Evolutionary conservation across 148 eudicot species (phyloP), one percentile per base, ranked within the genome.

Genomic region (Diospyros lotus): DNA sequence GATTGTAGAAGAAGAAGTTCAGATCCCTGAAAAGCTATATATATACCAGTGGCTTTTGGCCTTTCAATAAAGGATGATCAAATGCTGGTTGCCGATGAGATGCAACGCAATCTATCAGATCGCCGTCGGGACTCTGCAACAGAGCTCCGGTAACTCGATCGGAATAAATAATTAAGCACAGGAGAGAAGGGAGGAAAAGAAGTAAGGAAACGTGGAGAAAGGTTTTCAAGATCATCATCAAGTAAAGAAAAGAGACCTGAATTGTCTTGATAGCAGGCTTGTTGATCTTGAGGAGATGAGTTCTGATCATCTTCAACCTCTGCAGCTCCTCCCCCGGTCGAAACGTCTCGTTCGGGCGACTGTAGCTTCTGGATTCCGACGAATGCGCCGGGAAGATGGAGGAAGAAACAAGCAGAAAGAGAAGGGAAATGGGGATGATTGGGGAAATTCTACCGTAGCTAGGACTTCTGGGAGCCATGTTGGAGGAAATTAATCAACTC

Each of bases 41-140:
- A 41, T n/a, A 58, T 85, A 94, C 98, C 92, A 92, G 28, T 79
- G 97, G 96, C 45, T 79, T 92, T 80, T 89, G 76, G 14, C 97
- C 97, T 83, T 78, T 83, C 67, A 94, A 73, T 64, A 77, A 50
- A 15, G 96, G 94, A 72, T 94, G 98, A 79, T 94, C 98, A 81
- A 94, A 94, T 66, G 98, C 96, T 80, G 89, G 89, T 82, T 94
- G 98, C 42, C 86, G 83, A 85, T 94, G 91, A 75, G 89, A 58
- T 65, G 58, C 55, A 2, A 94, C 84, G 79, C 98, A 94, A 76
- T 94, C 98, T 76, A 94, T 87, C 51, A 90, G 52, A 89, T 94
- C 98, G 7, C 98, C 98, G 77, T 94, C 96, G 55, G 89, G 80
- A 76, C 98, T 94, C 98, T 94, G 86, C 75, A 70, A n/a, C 45